A percentile compares a stretch with the other conserved stretches of the same genome.
These are phyloP conservation scores for Aureobasidium zeae DNA, from an alignment of 2,329 filamentous ascomycete species.

Conservation along the genomic window DNA sequence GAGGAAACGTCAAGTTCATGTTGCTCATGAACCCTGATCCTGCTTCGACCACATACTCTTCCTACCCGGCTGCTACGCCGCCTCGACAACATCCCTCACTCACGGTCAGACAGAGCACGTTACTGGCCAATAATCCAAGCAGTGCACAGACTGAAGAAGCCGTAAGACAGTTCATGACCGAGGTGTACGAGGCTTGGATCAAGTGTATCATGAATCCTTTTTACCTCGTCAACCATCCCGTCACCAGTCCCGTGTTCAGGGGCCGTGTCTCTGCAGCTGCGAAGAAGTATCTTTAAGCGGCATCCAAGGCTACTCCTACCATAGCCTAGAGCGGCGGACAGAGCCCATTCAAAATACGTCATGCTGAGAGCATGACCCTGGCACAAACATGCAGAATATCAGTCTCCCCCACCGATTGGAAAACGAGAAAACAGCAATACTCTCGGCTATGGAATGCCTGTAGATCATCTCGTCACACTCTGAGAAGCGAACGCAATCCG, in stretches of 20 bases:
- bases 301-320: too few relatives aligned
- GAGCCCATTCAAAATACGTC: too few relatives aligned
- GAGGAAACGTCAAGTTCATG: conserved; percentile 85
- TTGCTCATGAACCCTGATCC: conserved; percentile 73
- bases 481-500: too few relatives aligned
- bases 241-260: conserved; percentile 80
- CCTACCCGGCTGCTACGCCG: conserved; percentile 24
- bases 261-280: conserved; percentile 74
- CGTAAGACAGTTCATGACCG: conserved; percentile 84
- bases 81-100: conserved; percentile 19
- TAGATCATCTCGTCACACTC: too few relatives aligned
- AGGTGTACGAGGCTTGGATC: conserved; percentile 93
- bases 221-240: conserved; percentile 74
- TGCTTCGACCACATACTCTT: conserved; percentile 26
- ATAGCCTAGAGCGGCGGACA: too few relatives aligned
- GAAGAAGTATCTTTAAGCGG: conserved; percentile 71
- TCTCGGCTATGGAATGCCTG: too few relatives aligned
- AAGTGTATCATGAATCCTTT: conserved; percentile 98
- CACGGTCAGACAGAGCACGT: conserved; percentile 27
- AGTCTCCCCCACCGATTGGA: too few relatives aligned
- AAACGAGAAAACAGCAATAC: too few relatives aligned
- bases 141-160: conserved; percentile 90
- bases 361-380: too few relatives aligned
- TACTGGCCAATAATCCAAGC: conserved; percentile 58
- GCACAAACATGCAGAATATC: too few relatives aligned